Conservation (phyloP, 768 basidiomycete genomes). For the Boletus rufocinnamomeus region DNA sequence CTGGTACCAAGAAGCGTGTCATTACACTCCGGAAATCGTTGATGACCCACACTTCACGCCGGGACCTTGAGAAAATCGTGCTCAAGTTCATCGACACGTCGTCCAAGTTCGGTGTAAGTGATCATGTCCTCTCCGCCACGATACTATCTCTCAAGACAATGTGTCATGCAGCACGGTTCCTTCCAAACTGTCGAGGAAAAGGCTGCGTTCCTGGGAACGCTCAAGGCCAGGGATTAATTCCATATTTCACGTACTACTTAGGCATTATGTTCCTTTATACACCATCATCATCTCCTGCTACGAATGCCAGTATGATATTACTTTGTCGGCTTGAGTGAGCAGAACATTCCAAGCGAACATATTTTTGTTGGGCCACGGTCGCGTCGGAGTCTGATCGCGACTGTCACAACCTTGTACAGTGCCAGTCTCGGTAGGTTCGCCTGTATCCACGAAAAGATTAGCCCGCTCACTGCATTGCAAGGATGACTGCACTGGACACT, state of each 20-base stretch:
- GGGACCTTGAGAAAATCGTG: conserved; percentile 95
- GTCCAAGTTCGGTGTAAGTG: conserved; percentile 91
- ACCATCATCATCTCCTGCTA: conserved; percentile 42
- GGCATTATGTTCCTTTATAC: conserved; percentile 39
- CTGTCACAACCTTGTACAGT: conserved; percentile 24
- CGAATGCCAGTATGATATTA: conserved; percentile 35
- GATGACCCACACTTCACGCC: conserved; percentile 93
- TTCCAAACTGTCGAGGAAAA: conserved; percentile 99
- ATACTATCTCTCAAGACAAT: conserved; percentile 3
- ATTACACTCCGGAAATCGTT: conserved; percentile 96
- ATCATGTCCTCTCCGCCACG: background rate
- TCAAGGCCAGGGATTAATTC: conserved; percentile 77
- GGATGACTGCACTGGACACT: conserved; percentile 73
- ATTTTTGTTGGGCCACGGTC: background rate
- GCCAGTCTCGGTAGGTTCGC: conserved; percentile 48
- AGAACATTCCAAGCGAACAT: background rate
- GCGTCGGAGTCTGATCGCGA: background rate
- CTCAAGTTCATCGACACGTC: conserved; percentile 99
- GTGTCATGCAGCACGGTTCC: conserved; percentile 70
- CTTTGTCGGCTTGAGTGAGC: background rate
- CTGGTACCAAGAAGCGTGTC: conserved; percentile 97
- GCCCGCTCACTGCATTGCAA: conserved; percentile 30
- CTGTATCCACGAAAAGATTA: background rate
- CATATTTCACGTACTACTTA: conserved; percentile 40
- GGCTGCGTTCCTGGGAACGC: conserved; percentile 88